Base-by-base conservation (phyloP, 768 basidiomycete species). In the Boletellus ananas region DNA sequence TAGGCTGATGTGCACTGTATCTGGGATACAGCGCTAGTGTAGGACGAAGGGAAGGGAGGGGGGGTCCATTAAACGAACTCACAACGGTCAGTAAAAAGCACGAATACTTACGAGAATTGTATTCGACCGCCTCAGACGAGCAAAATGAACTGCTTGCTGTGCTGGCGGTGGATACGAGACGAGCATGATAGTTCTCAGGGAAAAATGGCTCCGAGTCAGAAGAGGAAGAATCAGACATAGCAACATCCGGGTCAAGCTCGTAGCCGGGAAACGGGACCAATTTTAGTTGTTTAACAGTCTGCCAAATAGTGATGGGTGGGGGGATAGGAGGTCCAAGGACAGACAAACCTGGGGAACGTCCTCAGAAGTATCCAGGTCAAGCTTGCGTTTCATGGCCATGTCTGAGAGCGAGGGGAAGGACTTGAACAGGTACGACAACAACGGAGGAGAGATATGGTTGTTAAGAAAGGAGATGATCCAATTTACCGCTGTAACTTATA, bases 311-410 rank as follows among this genome's bases (percentile, higher is more conserved):
- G 34, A 55, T 54, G 58, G 60, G 52, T 50, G 50, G 55, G 49
- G 63, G 3, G 1, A 36, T 23, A 34, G 52, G 37, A 56, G 50
- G 61, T 38, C 17, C 34, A 45, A 56, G 49, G 57, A 5, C 34
- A 56, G 59, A 20, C 58, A 3, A 66, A 83, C 83, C 55, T 67
- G 75, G 54, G 72, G 77, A 47, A 68, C 72, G 54, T 73, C 71
- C 59, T 81, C 81, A 51, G 79, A 78, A 17, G 71, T 62, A 51
- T 85, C 85, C 17, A 73, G 58, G 44, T 83, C 80, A 45, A 86
- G 74, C 72, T 92, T 92, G 65, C 89, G 79, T 68, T 91, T 92
- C 63, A 87, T 55, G 36, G 81, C 74, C 87, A 89, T 90, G 45
- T 56, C 54, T 57, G 45, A 55, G 45, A 47, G 16, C 41, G 50